Evolutionary conservation across 441 rosid species (phyloP), one percentile per base, ranked within the genome.

Genomic region (Lepidium campestre): DNA sequence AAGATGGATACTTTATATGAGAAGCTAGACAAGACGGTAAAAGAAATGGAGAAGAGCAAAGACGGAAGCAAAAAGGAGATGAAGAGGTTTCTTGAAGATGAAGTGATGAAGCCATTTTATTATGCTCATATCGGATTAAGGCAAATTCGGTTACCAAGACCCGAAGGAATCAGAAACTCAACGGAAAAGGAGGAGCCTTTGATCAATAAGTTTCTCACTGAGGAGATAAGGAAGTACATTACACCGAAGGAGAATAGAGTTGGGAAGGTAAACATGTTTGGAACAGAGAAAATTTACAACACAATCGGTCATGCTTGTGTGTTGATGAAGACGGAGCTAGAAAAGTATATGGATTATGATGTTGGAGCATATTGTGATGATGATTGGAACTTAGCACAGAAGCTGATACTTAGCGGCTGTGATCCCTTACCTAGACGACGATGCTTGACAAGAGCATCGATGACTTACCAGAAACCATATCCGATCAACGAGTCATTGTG

Each of bases 351-450:
- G 98, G 95, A 85, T 39, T 89, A 86, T 53, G 93, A 92, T 46
- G 80, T 93, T 49, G 93, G 98, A 22, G 88, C 97, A 0, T 90
- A 70, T 42, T 90, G 98, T 22, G 81, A 85, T 49, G 97, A 93
- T 61, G 96, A 90, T 42, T 93, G 98, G 97, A 83, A 76, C 46
- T 54, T 83, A 22, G 92, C 89, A 35, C 98, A 93, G 77, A 90
- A 73, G 80, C 89, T 93, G 10, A 77, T 86, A 85, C 57, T 88
- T 41, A 42, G 57, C 0, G 94, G 96, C 10, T 86, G 97, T 22
- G 98, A 93, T 77, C 96, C 98, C 0, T 68, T 93, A 72, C 98
- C 97, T 0, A 77, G 92, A 52, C 81, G 97, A 67, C 69, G 92
- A 52, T 92, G 98, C 79, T 62, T 92, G 52, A 80, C 98, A 14